Base-by-base conservation (phyloP, 2,329 filamentous ascomycete genomes). In the Penicillium sp. region DNA sequence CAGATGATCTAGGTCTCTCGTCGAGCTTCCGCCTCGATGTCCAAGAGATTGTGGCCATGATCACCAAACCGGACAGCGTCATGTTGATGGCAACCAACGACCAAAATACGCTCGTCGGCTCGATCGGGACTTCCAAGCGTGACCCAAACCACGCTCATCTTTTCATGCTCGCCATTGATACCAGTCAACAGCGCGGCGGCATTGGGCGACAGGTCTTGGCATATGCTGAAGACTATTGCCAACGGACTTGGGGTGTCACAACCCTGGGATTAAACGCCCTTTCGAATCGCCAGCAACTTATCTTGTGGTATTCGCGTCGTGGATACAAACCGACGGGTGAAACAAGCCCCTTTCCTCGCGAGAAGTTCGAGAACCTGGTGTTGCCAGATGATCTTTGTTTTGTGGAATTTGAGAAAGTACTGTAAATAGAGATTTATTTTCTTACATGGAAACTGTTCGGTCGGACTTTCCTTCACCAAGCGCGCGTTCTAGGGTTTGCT, bases 1-100 rank as follows among this genome's bases (percentile, higher is more conserved):
- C 73, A 0, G 77, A 69, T 4, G 66, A 76, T 53, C 64, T 71
- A 35, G 69, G 68, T 4, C 68, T 73, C 35, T 62, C 63, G 2
- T 58, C 62, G 2, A 54, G 55, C 40, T 73, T 73, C 40, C 59
- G 49, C 8, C 51, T 71, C 25, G 46, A 60, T n/a, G 45, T 67
- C 33, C 58, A 67, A 2, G 62, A 69, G 6, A 58, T 73, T 2
- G 19, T 62, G 23, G 48, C 57, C 21, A 64, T 55, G 1, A 76
- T 80, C 49, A 46, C 50, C 15, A 63, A 62, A 0, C 64, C 69
- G 0, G 64, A 74, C 19, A 63, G 65, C 9, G 69, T 55, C 0
- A 66, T 74, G 35, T n/a, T 72, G 17, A 50, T 71, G 21, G 68
- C 68, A 15, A 56, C 37, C 9, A 37, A 58, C 46, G 23, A 54